Conservation (phyloP, 2,329 filamentous ascomycete genomes). For the Ilyonectria mors-panacis region DNA sequence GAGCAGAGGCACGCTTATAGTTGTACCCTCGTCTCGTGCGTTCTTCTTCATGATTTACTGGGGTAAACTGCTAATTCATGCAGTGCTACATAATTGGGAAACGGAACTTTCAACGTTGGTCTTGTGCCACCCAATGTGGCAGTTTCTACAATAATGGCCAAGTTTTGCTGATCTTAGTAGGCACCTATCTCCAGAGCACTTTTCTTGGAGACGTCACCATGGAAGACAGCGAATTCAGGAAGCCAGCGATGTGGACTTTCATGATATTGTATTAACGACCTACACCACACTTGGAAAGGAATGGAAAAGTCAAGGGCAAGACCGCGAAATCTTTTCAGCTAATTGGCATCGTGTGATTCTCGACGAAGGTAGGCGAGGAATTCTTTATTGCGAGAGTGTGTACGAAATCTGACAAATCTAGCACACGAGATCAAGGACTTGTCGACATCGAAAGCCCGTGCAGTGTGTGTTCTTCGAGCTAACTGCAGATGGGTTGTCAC, state of each 20-base stretch:
- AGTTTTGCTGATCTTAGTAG: background rate
- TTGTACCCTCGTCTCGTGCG: constrained; percentile 9
- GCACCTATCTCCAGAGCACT: constrained; percentile 1
- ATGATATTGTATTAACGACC: constrained; percentile 11
- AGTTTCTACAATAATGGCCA: too few relatives aligned
- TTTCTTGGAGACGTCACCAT: constrained; percentile 10
- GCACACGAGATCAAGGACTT: constrained; percentile 10
- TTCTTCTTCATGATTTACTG: background rate
- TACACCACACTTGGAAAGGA: constrained; percentile 11
- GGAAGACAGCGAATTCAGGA: background rate
- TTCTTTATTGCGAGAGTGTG: background rate
- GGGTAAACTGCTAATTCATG: background rate
- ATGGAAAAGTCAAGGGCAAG: background rate
- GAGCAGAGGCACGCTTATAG: constrained; percentile 2
- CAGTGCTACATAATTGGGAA: constrained; percentile 14
- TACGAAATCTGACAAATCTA: background rate
- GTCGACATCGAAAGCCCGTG: background rate
- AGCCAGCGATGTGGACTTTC: background rate
- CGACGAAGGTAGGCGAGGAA: background rate
- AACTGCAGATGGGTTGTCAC: constrained; percentile 2
- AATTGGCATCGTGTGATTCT: constrained; percentile 12
- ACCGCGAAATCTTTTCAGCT: background rate
- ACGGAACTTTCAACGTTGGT: constrained; percentile 2
- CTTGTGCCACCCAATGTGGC: background rate
- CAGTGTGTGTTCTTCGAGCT: background rate